phyloP scores from a whole-genome alignment of 345 rosid species.

The Citrus sp. region DNA sequence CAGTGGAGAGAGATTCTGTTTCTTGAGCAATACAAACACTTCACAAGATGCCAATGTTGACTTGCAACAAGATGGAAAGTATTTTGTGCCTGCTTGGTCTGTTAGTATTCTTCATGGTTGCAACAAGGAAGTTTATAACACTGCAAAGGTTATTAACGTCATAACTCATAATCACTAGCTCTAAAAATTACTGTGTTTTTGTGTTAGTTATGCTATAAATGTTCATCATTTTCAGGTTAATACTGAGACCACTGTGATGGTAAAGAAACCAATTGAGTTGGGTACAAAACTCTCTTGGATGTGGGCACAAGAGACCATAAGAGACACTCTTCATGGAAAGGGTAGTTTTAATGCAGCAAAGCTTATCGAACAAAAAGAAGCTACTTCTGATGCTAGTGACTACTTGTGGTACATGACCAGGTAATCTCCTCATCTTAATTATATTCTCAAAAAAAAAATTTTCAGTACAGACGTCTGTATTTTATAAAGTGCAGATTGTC shows the following conservation, averaged over 20 bases:
- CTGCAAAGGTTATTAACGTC: conserved; percentile 22
- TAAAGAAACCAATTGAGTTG: neutral
- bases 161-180: too few species aligned
- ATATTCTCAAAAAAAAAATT: neutral
- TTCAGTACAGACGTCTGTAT: too few species aligned
- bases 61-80: neutral
- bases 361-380: conserved; percentile 30
- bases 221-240: conserved; percentile 15
- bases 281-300: neutral
- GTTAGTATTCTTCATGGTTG: conserved; percentile 21
- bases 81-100: conserved; percentile 24
- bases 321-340: neutral
- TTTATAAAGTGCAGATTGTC: too few species aligned
- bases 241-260: conserved; percentile 17
- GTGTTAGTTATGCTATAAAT: too few species aligned
- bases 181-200: too few species aligned
- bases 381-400: conserved; percentile 15
- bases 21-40: conserved; percentile 4
- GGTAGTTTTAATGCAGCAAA: neutral
- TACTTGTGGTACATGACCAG: conserved; percentile 28
- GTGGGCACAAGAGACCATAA: conserved; percentile 5
- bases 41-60: neutral
- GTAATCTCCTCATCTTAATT: neutral
- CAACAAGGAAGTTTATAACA: conserved; percentile 19
- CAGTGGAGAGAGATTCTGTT: neutral